Percentiles rank a stretch among this genome's conserved stretches.
Evolutionary conservation across 202 grass and related monocot genomes (phyloP).

Genomic region (Zizania palustris): DNA sequence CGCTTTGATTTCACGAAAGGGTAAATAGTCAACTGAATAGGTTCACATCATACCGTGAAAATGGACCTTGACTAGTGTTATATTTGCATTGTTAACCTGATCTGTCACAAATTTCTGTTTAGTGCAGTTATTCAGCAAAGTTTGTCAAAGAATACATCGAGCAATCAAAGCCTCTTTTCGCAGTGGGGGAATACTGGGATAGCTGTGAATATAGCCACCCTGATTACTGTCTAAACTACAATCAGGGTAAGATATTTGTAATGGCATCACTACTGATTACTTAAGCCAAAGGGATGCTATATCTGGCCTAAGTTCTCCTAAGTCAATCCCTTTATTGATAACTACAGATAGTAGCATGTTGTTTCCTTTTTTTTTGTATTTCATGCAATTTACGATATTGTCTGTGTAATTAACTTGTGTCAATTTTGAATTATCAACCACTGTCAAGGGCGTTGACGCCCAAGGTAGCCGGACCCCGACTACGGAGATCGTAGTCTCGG

Average conservation of each 20-base stretch:
- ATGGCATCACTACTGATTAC: conserved; percentile 12
- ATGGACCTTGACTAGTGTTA: background rate
- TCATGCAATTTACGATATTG: background rate
- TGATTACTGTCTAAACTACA: conserved; percentile 67
- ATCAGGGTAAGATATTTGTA: conserved; percentile 67
- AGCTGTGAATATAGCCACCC: conserved; percentile 70
- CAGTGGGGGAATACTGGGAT: conserved; percentile 96
- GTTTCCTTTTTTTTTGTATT: background rate
- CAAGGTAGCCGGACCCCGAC: too few species aligned
- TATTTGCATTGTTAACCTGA: conserved; percentile 22
- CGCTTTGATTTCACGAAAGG: conserved; percentile 99
- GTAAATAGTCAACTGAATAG: conserved; percentile 46
- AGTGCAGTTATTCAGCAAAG: conserved; percentile 70
- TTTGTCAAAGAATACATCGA: conserved; percentile 97
- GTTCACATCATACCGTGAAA: conserved; percentile 15
- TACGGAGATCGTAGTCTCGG: too few species aligned
- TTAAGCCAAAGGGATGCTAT: background rate
- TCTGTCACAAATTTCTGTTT: conserved; percentile 38
- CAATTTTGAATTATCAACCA: background rate
- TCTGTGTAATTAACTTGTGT: background rate
- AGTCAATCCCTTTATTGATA: conserved; percentile 7
- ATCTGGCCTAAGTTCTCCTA: conserved; percentile 14
- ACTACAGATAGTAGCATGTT: background rate
- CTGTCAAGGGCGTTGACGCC: too few species aligned
- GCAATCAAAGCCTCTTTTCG: conserved; percentile 86